phyloP scores from a whole-genome alignment of 129 eudicot genomes.

The Arctium lappa region DNA sequence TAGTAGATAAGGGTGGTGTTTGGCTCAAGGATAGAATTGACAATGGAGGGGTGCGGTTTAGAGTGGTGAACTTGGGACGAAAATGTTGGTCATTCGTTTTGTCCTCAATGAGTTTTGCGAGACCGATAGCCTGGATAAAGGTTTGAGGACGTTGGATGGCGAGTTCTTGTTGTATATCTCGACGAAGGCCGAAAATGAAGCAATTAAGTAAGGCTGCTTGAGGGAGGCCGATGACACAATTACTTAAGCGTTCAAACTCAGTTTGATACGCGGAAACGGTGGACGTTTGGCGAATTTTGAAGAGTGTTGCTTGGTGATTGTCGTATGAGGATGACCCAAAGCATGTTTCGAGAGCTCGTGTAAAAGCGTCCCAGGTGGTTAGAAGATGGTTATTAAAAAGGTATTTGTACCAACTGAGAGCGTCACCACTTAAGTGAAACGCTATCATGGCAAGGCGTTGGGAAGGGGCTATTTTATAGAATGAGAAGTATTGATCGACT shows the following conservation, averaged over 20 bases:
- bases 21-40: neutral
- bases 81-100: no score
- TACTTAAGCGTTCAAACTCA: neutral
- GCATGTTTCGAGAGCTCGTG: neutral
- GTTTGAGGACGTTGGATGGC: no score
- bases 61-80: no score
- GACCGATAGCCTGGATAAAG: no score
- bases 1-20: neutral
- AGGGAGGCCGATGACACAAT: neutral
- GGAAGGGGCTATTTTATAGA: no score
- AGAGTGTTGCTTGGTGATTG: neutral
- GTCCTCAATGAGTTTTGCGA: no score
- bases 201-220: no score
- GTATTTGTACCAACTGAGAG: neutral
- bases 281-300: neutral
- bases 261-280: neutral
- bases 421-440: neutral
- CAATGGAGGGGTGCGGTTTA: no score
- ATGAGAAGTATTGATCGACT: no score
- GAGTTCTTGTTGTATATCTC: no score
- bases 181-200: no score
- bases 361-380: neutral
- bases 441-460: no score
- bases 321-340: neutral
- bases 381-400: neutral